Evolutionary conservation across 768 basidiomycete genomes (phyloP), one percentile per base, ranked within the genome.

Genomic region (Obba rivulosa): DNA sequence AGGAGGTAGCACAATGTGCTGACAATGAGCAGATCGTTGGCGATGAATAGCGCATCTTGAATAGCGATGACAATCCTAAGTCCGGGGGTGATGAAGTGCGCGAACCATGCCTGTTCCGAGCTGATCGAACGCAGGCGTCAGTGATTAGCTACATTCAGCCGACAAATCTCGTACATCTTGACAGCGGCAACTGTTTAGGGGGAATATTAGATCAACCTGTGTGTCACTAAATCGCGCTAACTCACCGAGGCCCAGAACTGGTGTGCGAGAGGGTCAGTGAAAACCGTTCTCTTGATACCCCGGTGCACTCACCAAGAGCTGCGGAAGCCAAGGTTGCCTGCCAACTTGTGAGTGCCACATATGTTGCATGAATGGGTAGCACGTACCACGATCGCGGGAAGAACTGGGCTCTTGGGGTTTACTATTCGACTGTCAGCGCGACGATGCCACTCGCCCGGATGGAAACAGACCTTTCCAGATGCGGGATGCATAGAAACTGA

Each of bases 401-500:
- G n/a, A 2, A 45, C 21, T 8, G 31, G 21, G 9, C 28, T 42
- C 38, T 34, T 36, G 31, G 34, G 24, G 34, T 43, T 41, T 10
- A 54, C 43, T 50, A 18, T 0, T 18, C n/a, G 36, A 31, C 8
- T 22, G 20, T 28, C 10, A 20, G 17, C n/a, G 16, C 23, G 8
- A 20, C 1, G 14, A 11, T 4, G 14, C 5, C 0, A 7, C 28
- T 5, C 28, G 28, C 28, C 5, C 7, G 28, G 28, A 31, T 13
- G 13, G 28, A 31, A n/a, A 31, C 37, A 18, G 10, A 55, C 50
- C 34, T 45, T 41, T 40, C 43, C 44, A 55, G 21, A 60, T 37
- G 17, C 59, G 56, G 39, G 36, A 46, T 8, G 59, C 54, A 37
- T 56, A 60, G 39, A 45, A 60, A 13, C 59, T 60, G 41, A 3